Percentiles rank a stretch among this genome's conserved stretches.
phyloP scores from a whole-genome alignment of 169 alveolate species.

The Plasmodium inui region DNA sequence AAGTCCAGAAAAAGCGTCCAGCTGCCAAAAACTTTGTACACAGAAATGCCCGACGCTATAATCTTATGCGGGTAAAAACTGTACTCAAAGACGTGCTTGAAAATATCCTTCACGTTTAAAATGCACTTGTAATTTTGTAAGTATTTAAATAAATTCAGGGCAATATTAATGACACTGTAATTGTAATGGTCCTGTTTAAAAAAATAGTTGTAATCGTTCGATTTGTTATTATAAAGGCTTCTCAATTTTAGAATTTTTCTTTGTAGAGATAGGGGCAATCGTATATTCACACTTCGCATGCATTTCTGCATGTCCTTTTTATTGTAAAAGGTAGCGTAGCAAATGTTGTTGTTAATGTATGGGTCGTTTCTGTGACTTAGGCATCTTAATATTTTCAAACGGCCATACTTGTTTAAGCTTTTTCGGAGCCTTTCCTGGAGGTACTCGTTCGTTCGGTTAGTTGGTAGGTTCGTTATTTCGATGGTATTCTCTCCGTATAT shows the following conservation, averaged over 20 bases:
- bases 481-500: conserved; percentile 87
- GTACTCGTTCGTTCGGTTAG: conserved; percentile 91
- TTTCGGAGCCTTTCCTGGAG: conserved; percentile 90
- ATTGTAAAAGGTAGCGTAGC: conserved; percentile 85
- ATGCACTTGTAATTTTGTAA: conserved; percentile 61
- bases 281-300: conserved; percentile 81
- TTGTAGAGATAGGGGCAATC: conserved; percentile 85
- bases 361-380: conserved; percentile 91
- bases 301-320: conserved; percentile 76
- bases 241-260: conserved; percentile 82
- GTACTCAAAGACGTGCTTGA: conserved; percentile 79
- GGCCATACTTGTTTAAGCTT: conserved; percentile 88
- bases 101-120: conserved; percentile 68
- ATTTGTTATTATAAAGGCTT: conserved; percentile 84
- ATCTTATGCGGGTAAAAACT: conserved; percentile 80
- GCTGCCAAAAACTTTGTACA: conserved; percentile 77
- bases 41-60: conserved; percentile 81
- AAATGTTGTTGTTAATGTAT: conserved; percentile 88
- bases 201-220: conserved; percentile 83
- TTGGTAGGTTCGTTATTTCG: conserved; percentile 85
- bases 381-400: conserved; percentile 83
- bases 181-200: conserved; percentile 83
- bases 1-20: conserved; percentile 78
- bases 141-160: conserved; percentile 79
- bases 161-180: conserved; percentile 76